These are phyloP conservation scores for Xylaria sp. DNA, from an alignment of 2,329 filamentous ascomycete genomes.

Conservation along the genomic window DNA sequence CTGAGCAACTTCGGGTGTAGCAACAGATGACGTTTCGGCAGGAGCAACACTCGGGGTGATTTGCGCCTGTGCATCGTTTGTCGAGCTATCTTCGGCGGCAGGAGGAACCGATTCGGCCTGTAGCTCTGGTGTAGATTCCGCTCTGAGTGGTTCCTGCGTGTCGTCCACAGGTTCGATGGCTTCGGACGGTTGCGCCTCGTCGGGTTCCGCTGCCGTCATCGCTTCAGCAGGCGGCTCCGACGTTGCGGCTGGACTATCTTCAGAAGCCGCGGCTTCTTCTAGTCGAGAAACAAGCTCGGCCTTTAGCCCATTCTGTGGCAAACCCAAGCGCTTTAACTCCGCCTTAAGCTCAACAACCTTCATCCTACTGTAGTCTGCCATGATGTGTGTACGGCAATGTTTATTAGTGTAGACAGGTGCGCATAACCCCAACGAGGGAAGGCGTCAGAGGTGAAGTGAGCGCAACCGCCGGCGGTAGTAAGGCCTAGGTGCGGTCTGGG, in stretches of 20 bases:
- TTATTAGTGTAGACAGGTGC: conserved; percentile 21
- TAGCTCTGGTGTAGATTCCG: conserved; percentile 10
- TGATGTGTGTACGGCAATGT: conserved; percentile 45
- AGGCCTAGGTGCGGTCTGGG: background rate
- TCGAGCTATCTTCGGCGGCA: conserved; percentile 23
- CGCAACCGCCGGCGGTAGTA: background rate
- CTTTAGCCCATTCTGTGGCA: conserved; percentile 72
- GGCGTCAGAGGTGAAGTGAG: background rate
- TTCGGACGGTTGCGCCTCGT: conserved; percentile 27
- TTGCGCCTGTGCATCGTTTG: conserved; percentile 33
- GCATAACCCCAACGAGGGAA: conserved; percentile 26
- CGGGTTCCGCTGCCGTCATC: conserved; percentile 20
- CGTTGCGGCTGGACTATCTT: conserved; percentile 21
- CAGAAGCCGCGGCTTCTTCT: conserved; percentile 46
- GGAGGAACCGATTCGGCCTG: background rate
- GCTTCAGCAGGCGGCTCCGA: conserved; percentile 28
- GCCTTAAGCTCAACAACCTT: conserved; percentile 78
- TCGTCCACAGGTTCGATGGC: conserved; percentile 9
- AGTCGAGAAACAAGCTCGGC: conserved; percentile 73
- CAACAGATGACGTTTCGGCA: conserved; percentile 34
- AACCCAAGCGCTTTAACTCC: conserved; percentile 74
- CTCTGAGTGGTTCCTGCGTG: conserved; percentile 16
- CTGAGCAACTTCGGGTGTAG: conserved; percentile 43
- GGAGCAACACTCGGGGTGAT: conserved; percentile 9
- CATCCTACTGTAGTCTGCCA: conserved; percentile 60